Conservation (phyloP, 2,329 filamentous ascomycete genomes). For the Arthrobotrys conoides region DNA sequence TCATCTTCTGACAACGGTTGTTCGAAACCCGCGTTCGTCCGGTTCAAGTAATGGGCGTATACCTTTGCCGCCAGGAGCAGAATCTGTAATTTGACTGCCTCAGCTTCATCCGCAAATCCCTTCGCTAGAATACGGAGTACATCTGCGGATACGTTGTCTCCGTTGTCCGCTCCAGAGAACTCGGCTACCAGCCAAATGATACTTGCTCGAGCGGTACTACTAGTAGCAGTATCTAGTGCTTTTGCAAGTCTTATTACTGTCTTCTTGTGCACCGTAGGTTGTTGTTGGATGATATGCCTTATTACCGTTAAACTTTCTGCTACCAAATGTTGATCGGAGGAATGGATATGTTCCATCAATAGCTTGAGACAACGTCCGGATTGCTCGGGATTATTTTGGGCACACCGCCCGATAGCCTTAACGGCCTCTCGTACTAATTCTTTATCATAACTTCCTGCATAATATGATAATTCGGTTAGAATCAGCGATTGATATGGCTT, state of each 20-base stretch:
- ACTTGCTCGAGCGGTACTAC: conserved; percentile 88
- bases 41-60: conserved; percentile 88
- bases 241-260: conserved; percentile 92
- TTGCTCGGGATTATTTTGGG: conserved; percentile 80
- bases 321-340: conserved; percentile 86
- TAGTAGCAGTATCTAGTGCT: conserved; percentile 88
- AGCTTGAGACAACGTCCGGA: conserved; percentile 85
- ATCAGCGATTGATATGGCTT: conserved; percentile 85
- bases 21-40: conserved; percentile 69
- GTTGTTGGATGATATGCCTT: conserved; percentile 92
- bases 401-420: conserved; percentile 91
- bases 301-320: conserved; percentile 96
- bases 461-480: conserved; percentile 93
- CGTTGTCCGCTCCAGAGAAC: conserved; percentile 78
- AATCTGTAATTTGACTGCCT: conserved; percentile 90
- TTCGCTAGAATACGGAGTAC: conserved; percentile 89
- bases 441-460: conserved; percentile 80
- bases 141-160: conserved; percentile 92
- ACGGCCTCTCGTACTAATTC: conserved; percentile 89
- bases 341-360: conserved; percentile 87
- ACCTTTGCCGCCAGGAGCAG: conserved; percentile 95
- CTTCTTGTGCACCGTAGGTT: conserved; percentile 82
- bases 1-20: conserved; percentile 63
- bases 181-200: conserved; percentile 95
- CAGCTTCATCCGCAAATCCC: conserved; percentile 85